A percentile compares a stretch with the other conserved stretches of the same genome.
These are phyloP conservation scores for Austroboletus eburneus DNA, from an alignment of 768 basidiomycete genomes.

Conservation along the genomic window DNA sequence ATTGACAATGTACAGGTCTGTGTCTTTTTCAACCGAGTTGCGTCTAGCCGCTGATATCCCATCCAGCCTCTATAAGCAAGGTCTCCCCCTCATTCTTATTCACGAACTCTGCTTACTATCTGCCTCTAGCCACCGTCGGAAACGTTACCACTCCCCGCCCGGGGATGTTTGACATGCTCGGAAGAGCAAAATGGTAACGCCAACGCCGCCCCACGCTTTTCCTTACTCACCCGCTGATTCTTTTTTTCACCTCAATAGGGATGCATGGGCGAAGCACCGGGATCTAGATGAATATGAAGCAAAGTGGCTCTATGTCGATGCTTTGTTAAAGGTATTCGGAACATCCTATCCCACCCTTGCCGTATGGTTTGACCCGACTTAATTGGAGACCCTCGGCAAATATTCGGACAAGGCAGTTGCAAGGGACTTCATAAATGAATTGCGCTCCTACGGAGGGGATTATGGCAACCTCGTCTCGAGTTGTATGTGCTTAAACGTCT, in stretches of 20 bases:
- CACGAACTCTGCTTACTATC: constrained; percentile 2
- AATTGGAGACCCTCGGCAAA: constrained; percentile 62
- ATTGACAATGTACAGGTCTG: constrained; percentile 85
- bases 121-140: constrained; percentile 72
- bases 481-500: constrained; percentile 38
- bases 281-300: constrained; percentile 77
- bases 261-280: constrained; percentile 93
- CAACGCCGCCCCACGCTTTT: constrained; percentile 12
- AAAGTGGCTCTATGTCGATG: constrained; percentile 86
- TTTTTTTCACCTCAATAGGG: constrained; percentile 46
- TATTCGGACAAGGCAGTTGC: constrained; percentile 83
- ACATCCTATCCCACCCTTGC: background rate
- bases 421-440: constrained; percentile 67
- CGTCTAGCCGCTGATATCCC: constrained; percentile 7
- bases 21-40: background rate
- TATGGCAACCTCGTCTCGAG: constrained; percentile 61
- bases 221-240: constrained; percentile 22
- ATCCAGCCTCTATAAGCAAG: constrained; percentile 89
- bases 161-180: constrained; percentile 87
- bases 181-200: constrained; percentile 96
- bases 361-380: constrained; percentile 1
- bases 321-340: constrained; percentile 66
- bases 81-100: constrained; percentile 34
- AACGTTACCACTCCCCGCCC: constrained; percentile 79
- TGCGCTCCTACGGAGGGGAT: constrained; percentile 73